Evolutionary conservation across 2,329 filamentous ascomycete species (phyloP).

Genomic region (Helotiales sp.): DNA sequence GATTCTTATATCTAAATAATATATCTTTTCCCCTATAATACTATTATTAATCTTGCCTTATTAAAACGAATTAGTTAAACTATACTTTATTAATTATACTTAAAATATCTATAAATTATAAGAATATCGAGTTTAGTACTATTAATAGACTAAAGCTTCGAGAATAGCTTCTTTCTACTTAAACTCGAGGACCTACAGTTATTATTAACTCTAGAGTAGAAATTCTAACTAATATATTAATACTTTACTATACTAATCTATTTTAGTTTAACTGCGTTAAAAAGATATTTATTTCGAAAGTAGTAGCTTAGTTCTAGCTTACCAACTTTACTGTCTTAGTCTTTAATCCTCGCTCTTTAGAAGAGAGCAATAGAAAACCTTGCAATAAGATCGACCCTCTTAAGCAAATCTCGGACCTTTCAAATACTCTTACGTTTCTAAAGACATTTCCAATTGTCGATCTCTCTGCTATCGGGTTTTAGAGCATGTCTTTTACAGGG

Average conservation of each 20-base stretch:
- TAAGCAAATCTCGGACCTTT: slow-evolving; percentile 37
- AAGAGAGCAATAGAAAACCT: slow-evolving; percentile 34
- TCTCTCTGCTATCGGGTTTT: slow-evolving; percentile 36
- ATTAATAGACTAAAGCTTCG: too few relatives aligned
- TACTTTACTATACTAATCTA: background rate
- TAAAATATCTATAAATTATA: too few relatives aligned
- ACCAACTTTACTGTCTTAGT: slow-evolving; percentile 37
- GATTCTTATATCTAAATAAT: too few relatives aligned
- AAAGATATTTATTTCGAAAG: slow-evolving; percentile 15
- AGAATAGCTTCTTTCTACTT: too few relatives aligned
- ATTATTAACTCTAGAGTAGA: too few relatives aligned
- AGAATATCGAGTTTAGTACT: too few relatives aligned
- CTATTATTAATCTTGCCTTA: too few relatives aligned
- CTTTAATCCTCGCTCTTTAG: slow-evolving; percentile 38
- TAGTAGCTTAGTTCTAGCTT: slow-evolving; percentile 22
- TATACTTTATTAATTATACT: too few relatives aligned
- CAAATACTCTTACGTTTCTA: slow-evolving; percentile 40
- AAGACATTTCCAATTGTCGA: slow-evolving; percentile 34
- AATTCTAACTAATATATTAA: too few relatives aligned
- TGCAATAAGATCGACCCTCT: slow-evolving; percentile 35
- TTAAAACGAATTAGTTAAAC: too few relatives aligned
- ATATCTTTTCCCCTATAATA: too few relatives aligned
- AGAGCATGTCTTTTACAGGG: slow-evolving; percentile 39
- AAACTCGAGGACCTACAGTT: too few relatives aligned
- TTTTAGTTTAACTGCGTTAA: slow-evolving; percentile 22